Evolutionary conservation across 371 early-diverging fungal species (phyloP).

Genomic region (Mortierella sp.): DNA sequence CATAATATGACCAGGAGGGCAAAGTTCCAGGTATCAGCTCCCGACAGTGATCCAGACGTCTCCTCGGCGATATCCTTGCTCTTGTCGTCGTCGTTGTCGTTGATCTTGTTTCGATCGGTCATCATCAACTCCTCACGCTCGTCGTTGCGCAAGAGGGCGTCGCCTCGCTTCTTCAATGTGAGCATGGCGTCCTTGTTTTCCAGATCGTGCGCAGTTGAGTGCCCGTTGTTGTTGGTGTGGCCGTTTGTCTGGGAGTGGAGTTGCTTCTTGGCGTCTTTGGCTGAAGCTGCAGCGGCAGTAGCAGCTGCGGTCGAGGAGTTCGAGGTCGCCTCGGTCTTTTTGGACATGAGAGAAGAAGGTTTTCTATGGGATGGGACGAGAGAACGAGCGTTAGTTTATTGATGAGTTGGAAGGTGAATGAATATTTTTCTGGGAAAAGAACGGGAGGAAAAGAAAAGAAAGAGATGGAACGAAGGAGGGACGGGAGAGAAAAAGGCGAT

Average conservation of each 20-base stretch:
- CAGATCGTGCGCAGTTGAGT: conserved; percentile 33
- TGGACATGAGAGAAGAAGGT: conserved; percentile 27
- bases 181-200: conserved; percentile 24
- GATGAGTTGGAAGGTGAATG: not conserved
- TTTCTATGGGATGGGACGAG: not conserved
- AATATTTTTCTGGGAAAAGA: not conserved
- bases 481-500: conserved; percentile 1
- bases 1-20: conserved; percentile 76
- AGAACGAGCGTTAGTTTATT: not conserved
- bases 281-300: conserved; percentile 11
- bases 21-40: conserved; percentile 75
- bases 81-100: not conserved
- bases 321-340: conserved; percentile 39
- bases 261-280: conserved; percentile 16
- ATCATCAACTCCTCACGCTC: conserved; percentile 50
- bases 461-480: not conserved
- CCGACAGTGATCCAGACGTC: conserved; percentile 26
- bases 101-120: conserved; percentile 13
- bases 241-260: conserved; percentile 4
- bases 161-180: conserved; percentile 42
- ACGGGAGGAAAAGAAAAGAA: conserved; percentile 2
- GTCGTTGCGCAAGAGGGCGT: conserved; percentile 26
- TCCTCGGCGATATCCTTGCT: conserved; percentile 6
- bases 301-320: conserved; percentile 21
- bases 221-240: conserved; percentile 24